Base-by-base conservation (phyloP, 305 asterid genomes). In the Petunia hybrid region DNA sequence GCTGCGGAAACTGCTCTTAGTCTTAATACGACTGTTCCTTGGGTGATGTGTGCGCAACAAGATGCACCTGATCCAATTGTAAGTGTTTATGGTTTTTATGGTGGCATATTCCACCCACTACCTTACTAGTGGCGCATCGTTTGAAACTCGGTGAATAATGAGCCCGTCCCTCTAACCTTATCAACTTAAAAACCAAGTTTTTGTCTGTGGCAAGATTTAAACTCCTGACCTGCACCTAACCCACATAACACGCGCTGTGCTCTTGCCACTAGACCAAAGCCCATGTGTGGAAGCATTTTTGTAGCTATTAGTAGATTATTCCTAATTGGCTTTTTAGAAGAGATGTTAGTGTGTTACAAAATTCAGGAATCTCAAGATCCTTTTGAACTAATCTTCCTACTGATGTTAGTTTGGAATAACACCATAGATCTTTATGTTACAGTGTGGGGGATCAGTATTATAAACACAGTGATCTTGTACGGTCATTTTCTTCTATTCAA, bases 1-100 rank as follows among this genome's bases (percentile, higher is more conserved):
- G 95, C 98, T 79, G 98, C 98, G 79, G 87, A 91, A 91, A 89
- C 93, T 70, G 98, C 97, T 69, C 84, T 92, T 8, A 77, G 82
- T 80, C 91, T 94, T 43, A 91, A 92, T 61, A 94, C 94, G 14
- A 80, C 91, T 3, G 97, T 94, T 41, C 98, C 98, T 14, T 94
- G 97, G 98, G 98, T 94, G 84, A 94, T 92, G 98, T 92, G 97
- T 78, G 66, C 80, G 46, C 98, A 92, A 71, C 79, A 4, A 73
- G 95, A 92, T 86, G 98, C 96, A 43, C 98, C 96, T 3, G 96
- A 90, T 85, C 94, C 98, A 59, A 80, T 94, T 45, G 98, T 92
- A 88, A 85, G 91, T 76, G 80, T 0, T 81, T 2, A 42, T 63
- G 77, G 42, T 45, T 22, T 46, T 70, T 59, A 12, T 64, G 16